These are phyloP conservation scores for Myrmaecium sp. DNA, from an alignment of 2,329 filamentous ascomycete species.

Conservation along the genomic window DNA sequence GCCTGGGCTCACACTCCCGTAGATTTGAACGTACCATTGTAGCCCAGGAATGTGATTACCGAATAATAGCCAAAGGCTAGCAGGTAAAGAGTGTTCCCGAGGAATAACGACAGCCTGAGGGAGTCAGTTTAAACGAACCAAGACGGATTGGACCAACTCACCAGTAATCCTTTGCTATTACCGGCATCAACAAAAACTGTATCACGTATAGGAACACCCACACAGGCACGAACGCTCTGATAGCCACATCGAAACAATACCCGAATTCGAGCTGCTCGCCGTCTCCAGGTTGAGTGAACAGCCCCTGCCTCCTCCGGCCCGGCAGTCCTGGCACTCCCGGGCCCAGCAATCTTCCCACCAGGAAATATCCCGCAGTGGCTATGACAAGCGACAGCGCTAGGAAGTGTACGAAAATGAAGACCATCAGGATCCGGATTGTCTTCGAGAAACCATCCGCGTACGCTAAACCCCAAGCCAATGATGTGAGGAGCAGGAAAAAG, in stretches of 20 bases:
- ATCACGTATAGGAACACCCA: slow-evolving; percentile 51
- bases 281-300: slow-evolving; percentile 38
- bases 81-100: slow-evolving; percentile 51
- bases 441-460: slow-evolving; percentile 28
- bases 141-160: slow-evolving; percentile 15
- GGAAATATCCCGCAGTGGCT: slow-evolving; percentile 45
- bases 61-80: slow-evolving; percentile 49
- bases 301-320: slow-evolving; percentile 35
- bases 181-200: slow-evolving; percentile 49
- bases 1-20: not conserved
- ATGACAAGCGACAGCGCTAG: slow-evolving; percentile 41
- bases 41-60: slow-evolving; percentile 51
- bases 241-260: slow-evolving; percentile 53
- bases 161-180: slow-evolving; percentile 38
- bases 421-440: slow-evolving; percentile 27
- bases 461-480: slow-evolving; percentile 41
- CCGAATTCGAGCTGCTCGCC: slow-evolving; percentile 50
- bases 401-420: slow-evolving; percentile 42
- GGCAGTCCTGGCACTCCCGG: slow-evolving; percentile 36
- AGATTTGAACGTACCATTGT: slow-evolving; percentile 32
- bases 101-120: slow-evolving; percentile 35
- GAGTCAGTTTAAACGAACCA: slow-evolving; percentile 11
- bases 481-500: slow-evolving; percentile 40
- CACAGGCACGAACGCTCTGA: slow-evolving; percentile 49
- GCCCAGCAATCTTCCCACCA: slow-evolving; percentile 44